Evolutionary conservation across 2,329 filamentous ascomycete species (phyloP).

Genomic region (Lecanicillium sp.): DNA sequence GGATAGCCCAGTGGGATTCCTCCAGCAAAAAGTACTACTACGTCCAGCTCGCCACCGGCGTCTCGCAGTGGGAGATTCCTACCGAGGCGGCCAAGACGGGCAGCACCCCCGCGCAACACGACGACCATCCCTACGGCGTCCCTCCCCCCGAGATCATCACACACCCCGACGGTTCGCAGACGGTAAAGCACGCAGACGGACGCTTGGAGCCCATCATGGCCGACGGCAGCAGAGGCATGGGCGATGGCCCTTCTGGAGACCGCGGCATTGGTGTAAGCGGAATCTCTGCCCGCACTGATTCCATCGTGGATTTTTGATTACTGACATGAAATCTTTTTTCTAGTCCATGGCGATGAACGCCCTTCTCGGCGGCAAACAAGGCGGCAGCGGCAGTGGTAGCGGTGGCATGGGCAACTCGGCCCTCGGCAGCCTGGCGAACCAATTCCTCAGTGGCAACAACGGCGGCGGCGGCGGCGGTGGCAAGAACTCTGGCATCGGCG

Average conservation of each 20-base stretch:
- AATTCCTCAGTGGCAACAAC: constrained; percentile 37
- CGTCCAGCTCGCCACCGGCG: constrained; percentile 65
- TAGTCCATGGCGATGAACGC: constrained; percentile 57
- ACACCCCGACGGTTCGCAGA: constrained; percentile 57
- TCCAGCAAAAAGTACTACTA: constrained; percentile 62
- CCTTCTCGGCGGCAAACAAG: constrained; percentile 45
- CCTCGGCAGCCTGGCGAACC: constrained; percentile 41
- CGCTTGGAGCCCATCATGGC: constrained; percentile 54
- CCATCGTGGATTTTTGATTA: constrained; percentile 10
- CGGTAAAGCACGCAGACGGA: constrained; percentile 54
- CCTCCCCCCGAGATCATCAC: constrained; percentile 53
- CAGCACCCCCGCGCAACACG: constrained; percentile 48
- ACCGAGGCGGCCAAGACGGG: constrained; percentile 58
- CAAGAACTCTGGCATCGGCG: constrained; percentile 32
- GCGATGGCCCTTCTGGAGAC: constrained; percentile 50
- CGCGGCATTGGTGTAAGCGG: constrained; percentile 59
- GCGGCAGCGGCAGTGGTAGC: constrained; percentile 22
- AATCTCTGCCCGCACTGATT: background rate
- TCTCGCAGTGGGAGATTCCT: constrained; percentile 69
- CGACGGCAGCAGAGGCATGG: constrained; percentile 43
- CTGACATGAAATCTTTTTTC: background rate
- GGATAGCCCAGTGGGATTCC: constrained; percentile 66
- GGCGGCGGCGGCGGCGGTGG: constrained; percentile 28
- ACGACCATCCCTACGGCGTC: constrained; percentile 58
- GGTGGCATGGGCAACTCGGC: constrained; percentile 32